Evolutionary conservation across 78 protist genomes (phyloP).

Genomic region (Dictyostelium purpureum): DNA sequence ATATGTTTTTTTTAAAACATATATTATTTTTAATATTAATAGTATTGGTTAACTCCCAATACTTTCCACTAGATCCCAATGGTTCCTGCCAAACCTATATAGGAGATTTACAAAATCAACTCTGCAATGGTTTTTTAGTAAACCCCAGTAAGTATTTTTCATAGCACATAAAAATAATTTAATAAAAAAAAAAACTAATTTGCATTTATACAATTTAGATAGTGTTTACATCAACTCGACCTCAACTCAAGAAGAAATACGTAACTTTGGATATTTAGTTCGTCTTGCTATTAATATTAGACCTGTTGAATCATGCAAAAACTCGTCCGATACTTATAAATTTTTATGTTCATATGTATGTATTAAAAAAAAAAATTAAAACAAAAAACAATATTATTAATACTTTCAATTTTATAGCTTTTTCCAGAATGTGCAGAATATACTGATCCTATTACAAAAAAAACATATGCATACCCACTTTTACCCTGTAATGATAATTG

Average conservation of each 20-base stretch:
- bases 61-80: neutral
- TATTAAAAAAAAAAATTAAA: too few relatives aligned
- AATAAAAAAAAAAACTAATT: neutral
- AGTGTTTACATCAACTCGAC: neutral
- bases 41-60: neutral
- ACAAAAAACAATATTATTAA: too few relatives aligned
- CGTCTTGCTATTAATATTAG: neutral
- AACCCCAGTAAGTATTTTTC: neutral
- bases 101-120: neutral
- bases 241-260: neutral
- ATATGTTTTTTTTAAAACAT: too few relatives aligned
- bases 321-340: neutral
- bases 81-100: neutral
- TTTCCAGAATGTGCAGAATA: neutral
- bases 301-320: neutral
- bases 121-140: neutral
- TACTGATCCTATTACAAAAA: neutral
- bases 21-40: neutral
- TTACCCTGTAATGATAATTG: neutral
- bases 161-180: neutral
- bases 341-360: neutral
- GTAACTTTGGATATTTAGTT: neutral
- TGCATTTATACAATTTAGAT: too few relatives aligned
- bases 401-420: neutral
- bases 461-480: neutral